These are phyloP conservation scores for Stromatinia cepivora DNA, from an alignment of 2,329 filamentous ascomycete species.

Conservation along the genomic window DNA sequence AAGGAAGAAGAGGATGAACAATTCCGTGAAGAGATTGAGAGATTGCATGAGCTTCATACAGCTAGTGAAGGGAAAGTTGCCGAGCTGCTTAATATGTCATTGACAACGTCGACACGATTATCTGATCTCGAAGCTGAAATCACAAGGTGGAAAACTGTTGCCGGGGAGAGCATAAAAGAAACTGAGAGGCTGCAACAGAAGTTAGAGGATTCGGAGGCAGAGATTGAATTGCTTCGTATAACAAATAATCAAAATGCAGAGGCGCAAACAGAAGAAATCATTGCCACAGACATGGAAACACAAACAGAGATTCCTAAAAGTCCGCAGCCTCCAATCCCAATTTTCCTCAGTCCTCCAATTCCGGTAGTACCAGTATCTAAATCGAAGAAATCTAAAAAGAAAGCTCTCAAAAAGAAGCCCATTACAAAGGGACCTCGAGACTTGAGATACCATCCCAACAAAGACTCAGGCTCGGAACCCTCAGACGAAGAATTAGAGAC, in stretches of 20 bases:
- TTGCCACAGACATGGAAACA: background rate
- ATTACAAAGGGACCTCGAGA: background rate
- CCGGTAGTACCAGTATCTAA: no score
- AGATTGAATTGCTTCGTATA: background rate
- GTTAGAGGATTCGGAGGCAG: background rate
- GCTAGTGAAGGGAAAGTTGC: background rate
- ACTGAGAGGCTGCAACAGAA: background rate
- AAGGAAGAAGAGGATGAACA: conserved; percentile 6
- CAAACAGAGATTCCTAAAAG: background rate
- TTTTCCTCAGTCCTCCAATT: background rate
- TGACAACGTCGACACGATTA: background rate
- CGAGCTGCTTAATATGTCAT: conserved; percentile 9
- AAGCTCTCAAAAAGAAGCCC: background rate
- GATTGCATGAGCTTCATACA: background rate
- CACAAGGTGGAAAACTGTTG: background rate
- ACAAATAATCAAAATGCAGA: background rate
- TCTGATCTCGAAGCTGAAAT: conserved; percentile 11
- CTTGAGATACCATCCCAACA: background rate
- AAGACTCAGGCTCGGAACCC: background rate
- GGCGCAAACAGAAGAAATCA: background rate
- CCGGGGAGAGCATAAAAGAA: background rate
- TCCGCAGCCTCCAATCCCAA: no score
- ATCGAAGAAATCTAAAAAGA: background rate
- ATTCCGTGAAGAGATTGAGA: conserved; percentile 1
- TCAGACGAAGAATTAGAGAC: background rate